Conservation (phyloP, 2,329 filamentous ascomycete species). For the Colletotrichum filicis region DNA sequence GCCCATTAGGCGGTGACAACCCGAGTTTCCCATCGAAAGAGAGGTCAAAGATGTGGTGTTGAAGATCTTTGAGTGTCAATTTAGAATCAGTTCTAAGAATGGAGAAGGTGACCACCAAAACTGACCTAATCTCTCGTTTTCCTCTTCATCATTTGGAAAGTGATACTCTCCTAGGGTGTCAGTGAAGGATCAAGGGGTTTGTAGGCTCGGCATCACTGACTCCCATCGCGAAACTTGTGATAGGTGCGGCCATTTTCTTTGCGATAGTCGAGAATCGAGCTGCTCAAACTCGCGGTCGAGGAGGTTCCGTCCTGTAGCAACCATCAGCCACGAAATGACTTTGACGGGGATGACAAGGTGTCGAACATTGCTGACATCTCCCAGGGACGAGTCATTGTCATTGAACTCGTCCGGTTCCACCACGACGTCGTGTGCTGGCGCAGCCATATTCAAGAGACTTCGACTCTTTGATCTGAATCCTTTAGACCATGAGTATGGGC, state of each 20-base stretch:
- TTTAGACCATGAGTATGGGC: too few relatives aligned
- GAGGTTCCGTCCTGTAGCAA: background rate
- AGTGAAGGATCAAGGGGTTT: background rate
- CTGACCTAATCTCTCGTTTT: slow-evolving; percentile 34
- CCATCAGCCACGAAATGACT: background rate
- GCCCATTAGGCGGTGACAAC: slow-evolving; percentile 28
- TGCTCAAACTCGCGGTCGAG: slow-evolving; percentile 45
- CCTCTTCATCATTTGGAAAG: slow-evolving; percentile 35
- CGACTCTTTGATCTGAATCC: background rate
- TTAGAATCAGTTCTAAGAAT: background rate
- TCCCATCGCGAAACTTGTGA: slow-evolving; percentile 38
- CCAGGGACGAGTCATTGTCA: slow-evolving; percentile 32
- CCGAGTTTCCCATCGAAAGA: slow-evolving; percentile 47
- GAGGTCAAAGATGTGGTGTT: slow-evolving; percentile 64
- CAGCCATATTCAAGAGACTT: background rate
- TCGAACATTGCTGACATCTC: background rate
- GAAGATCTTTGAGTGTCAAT: slow-evolving; percentile 50
- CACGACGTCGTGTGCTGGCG: background rate
- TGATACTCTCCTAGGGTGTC: slow-evolving; percentile 27
- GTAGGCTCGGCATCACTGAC: background rate
- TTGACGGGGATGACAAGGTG: too few relatives aligned
- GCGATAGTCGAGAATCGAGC: slow-evolving; percentile 42
- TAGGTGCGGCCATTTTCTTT: slow-evolving; percentile 36
- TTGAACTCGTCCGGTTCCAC: slow-evolving; percentile 31
- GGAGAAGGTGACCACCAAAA: rapidly evolving